Base-by-base conservation (phyloP, 2,329 filamentous ascomycete species). In the Calonectria ilicicola region DNA sequence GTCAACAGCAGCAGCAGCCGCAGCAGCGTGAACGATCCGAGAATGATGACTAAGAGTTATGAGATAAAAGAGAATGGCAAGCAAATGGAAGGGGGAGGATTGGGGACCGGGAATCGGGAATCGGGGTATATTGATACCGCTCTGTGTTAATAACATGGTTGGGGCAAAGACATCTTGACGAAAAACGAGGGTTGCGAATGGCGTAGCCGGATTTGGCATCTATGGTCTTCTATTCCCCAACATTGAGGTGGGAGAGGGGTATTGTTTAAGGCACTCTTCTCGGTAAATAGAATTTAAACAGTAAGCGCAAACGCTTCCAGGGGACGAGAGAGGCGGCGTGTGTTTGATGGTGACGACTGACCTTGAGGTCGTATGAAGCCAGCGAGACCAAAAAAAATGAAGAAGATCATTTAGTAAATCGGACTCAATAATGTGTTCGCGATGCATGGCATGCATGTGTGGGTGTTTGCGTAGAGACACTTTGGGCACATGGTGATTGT, bases 11-110 rank as follows among this genome's bases (percentile, higher is more conserved):
- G 32, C 32, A 35, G 32, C 32, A 35, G 10, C n/a, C n/a, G 32
- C 53, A 21, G 21, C 82, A 82, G 76, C 85, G 84, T 44, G 86
- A 89, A 82, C 83, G 88, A 77, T 88, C 87, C 75, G 88, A 91
- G 75, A 88, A 91, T 80, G 89, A 91, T 77, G 89, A 91, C 78
- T 91, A 86, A 84, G 83, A 51, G 60, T 60, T 40, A 70, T 32
- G 60, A 69, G 65, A 70, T 72, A 78, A 72, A 71, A 64, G 67
- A 65, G 67, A 69, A 71, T 56, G 72, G 58, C 23, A 69, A 69
- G 44, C 42, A 51, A 47, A 60, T 49, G 69, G 27, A 63, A 42
- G 51, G 32, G 17, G 70, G 19, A 32, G 67, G 46, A 51, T 58
- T 49, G 72, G 74, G 74, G 44, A 70, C 65, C 75, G 76, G 77